Evolutionary conservation across 305 asterid species (phyloP).

Genomic region (Solanum hybrid): DNA sequence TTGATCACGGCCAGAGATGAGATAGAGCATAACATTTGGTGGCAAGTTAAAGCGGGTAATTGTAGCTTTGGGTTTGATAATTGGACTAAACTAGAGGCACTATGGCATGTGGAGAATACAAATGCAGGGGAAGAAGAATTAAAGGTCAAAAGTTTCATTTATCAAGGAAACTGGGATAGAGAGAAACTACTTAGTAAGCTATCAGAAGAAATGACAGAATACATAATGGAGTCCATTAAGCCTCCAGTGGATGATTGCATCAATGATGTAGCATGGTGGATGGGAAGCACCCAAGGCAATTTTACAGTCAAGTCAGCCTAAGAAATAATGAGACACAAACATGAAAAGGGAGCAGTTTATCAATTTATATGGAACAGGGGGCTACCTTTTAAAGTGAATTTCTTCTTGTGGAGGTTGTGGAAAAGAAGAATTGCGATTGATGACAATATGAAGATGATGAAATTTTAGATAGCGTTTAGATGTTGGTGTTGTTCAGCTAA

Average conservation of each 20-base stretch:
- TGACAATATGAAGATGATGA: neutral
- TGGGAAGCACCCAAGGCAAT: neutral
- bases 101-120: neutral
- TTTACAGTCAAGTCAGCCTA: neutral
- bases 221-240: neutral
- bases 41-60: neutral
- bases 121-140: neutral
- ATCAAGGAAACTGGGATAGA: neutral
- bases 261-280: neutral
- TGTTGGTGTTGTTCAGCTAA: neutral
- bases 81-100: neutral
- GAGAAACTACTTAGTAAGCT: neutral
- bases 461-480: neutral
- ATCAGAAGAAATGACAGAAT: neutral
- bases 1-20: neutral
- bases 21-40: neutral
- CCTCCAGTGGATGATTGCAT: neutral
- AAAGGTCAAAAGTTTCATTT: neutral
- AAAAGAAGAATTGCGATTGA: neutral
- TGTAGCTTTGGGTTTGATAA: neutral
- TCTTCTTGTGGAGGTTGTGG: too few species aligned
- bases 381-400: too few species aligned
- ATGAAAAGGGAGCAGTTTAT: too few species aligned
- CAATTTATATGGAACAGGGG: too few species aligned
- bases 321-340: too few species aligned